A percentile compares a stretch with the other conserved stretches of the same genome.
phyloP scores from a whole-genome alignment of 352 stramenopile species.

The Pythium coloratum region DNA sequence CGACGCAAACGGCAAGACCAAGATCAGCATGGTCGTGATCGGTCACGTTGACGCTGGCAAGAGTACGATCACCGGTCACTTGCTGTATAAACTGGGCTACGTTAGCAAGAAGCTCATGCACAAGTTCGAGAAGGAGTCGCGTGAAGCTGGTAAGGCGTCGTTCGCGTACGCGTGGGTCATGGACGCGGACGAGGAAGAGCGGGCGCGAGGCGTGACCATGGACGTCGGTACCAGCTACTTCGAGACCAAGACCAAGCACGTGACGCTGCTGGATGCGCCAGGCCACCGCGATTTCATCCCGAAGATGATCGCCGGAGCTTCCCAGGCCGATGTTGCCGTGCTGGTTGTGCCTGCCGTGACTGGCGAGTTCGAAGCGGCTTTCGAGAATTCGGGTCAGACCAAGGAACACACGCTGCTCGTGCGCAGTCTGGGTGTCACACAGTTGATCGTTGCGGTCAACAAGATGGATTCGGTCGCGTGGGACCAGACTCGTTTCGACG shows the following conservation, averaged over 20 bases:
- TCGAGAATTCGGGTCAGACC: constrained; percentile 95
- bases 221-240: constrained; percentile 95
- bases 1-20: constrained; percentile 51
- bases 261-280: constrained; percentile 96
- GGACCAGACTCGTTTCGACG: constrained; percentile 78
- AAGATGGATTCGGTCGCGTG: constrained; percentile 96
- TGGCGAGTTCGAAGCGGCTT: constrained; percentile 96
- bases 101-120: constrained; percentile 87
- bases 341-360: constrained; percentile 94
- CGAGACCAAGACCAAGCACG: constrained; percentile 86
- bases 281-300: constrained; percentile 97
- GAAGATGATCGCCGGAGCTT: constrained; percentile 96
- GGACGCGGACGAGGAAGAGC: constrained; percentile 87
- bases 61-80: constrained; percentile 96
- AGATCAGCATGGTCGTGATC: constrained; percentile 95
- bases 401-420: constrained; percentile 97
- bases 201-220: constrained; percentile 97
- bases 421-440: constrained; percentile 91
- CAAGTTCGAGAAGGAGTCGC: constrained; percentile 92
- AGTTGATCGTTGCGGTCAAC: constrained; percentile 97
- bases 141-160: constrained; percentile 92
- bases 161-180: constrained; percentile 97
- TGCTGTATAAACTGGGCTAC: constrained; percentile 91
- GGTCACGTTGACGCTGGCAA: constrained; percentile 98
- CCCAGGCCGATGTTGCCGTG: constrained; percentile 90